Evolutionary conservation across 2,329 filamentous ascomycete species (phyloP), one percentile per base, ranked within the genome.

Genomic region (Neonectria coccinea): DNA sequence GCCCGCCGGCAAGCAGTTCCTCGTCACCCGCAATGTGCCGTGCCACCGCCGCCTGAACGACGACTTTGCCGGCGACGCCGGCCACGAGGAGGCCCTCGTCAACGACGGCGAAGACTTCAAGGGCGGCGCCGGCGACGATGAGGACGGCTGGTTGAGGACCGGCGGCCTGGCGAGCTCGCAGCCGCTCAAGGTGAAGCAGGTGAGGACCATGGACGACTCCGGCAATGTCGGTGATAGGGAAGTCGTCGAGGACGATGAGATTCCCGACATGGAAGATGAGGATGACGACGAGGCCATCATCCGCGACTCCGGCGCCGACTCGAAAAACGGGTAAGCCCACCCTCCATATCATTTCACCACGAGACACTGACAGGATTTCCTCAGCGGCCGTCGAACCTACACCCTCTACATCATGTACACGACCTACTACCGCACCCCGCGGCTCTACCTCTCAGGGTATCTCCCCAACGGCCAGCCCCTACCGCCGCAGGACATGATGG

Each of bases 401-500:
- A 97, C 92, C 48, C 91, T 99, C 70, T 99, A 99, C 85, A 98
- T 99, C 76, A 96, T 94, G 81, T 99, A 99, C 83, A 93, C 94
- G 5, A 92, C 94, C 41, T 97, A 97, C 84, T 99, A 98, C 82
- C 92, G 93, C 72, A 98, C 96, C 4, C 96, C 96, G 0, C 93
- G 96, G 36, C 88, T 98, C 74, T 99, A 97, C 80, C 89, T 99
- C 52, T 97, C 94, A 0, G 96, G 96, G 74, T 98, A 98, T 80
- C 84, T 89, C 12, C 87, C 92, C 27, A 88, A 89, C 62, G 92
- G 92, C 29, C 91, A 94, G 69, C 94, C 94, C 2, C 89, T 97
- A 0, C 88, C 91, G 4, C 94, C 94, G 3, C 87, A 91, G 56
- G 85, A 91, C 56, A 97, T 97, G 94, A 97, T 97, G 92, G 93